Base-by-base conservation (phyloP, 257 asterid genomes). In the Rhazya stricta region DNA sequence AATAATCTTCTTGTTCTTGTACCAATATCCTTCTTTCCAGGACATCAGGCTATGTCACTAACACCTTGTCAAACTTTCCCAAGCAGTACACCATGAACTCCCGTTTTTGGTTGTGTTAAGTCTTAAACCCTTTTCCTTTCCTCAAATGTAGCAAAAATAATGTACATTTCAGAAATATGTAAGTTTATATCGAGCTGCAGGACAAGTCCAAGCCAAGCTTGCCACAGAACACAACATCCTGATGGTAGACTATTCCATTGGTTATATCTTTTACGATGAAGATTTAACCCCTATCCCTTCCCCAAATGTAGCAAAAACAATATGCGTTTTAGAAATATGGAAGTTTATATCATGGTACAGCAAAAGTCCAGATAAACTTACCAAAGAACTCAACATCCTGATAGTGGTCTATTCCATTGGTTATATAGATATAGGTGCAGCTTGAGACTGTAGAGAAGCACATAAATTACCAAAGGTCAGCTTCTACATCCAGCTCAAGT, bases 361-460 rank as follows among this genome's bases (percentile, higher is more conserved):
- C 66, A 25, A 69, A 41, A 53, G 46, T 80, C n/a, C 67, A 39
- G n/a, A n/a, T n/a, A n/a, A 71, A 73, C 94, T 84, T 85, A 87
- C 94, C 71, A 39, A 72, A 74, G 76, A 74, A 82, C 84, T 57
- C 79, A 69, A 73, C 67, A 63, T 68, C 80, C 77, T 54, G 46
- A 45, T 25, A 69, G 76, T 57, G 75, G 61, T 75, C 63, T 66
- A 77, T 76, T 76, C 79, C 84, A 75, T 45, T 78, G 57, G 81
- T 76, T 73, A 77, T 58, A 54, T 18, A 67, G 29, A 61, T 76
- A 80, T 12, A 53, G 78, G 79, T 81, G 85, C 82, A 83, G 83
- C 84, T 70, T 72, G 65, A 76, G 56, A 71, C 80, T 69, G 73
- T 56, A 48, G 48, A 10, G 54, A 69, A 69, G 62, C 32, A 58